phyloP scores from a whole-genome alignment of 2,329 filamentous ascomycete species.

The Sporothrix schenckii region DNA sequence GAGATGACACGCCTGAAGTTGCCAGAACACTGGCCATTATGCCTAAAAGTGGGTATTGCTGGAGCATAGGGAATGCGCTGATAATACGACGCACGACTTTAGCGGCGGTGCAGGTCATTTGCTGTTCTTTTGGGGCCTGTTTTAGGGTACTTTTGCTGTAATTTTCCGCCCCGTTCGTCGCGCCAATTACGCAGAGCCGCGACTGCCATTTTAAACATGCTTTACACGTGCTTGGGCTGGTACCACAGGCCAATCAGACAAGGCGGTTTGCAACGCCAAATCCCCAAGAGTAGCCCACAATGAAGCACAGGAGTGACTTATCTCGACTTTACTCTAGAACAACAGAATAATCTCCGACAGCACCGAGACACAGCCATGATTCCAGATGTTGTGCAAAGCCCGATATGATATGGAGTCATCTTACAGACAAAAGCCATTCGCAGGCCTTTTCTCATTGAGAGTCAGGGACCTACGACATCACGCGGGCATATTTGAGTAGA shows the following conservation, averaged over 20 bases:
- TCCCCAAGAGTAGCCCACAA: not conserved
- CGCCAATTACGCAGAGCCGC: constrained; percentile 19
- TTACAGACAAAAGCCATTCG: not conserved
- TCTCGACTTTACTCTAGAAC: not conserved
- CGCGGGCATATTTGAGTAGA: not conserved
- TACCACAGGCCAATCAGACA: constrained; percentile 31
- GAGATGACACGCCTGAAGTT: constrained; percentile 30
- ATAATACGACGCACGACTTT: no score
- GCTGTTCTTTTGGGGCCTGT: not conserved
- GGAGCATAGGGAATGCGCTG: constrained; percentile 8
- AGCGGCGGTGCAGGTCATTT: not conserved
- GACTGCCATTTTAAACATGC: not conserved
- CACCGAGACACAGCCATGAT: constrained; percentile 1
- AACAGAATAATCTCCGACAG: not conserved
- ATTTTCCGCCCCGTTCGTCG: constrained; percentile 16
- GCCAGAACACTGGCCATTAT: constrained; percentile 12
- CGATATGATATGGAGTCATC: not conserved
- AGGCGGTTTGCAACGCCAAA: constrained; percentile 25
- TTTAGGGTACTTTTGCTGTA: not conserved
- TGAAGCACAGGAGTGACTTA: constrained; percentile 1
- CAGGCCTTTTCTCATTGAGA: no score
- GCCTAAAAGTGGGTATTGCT: constrained; percentile 27
- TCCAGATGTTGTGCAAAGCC: not conserved
- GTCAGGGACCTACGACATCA: no score
- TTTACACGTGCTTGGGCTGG: constrained; percentile 25